Conservation (phyloP, 345 rosid species). For the Eucalyptus dawsonii region DNA sequence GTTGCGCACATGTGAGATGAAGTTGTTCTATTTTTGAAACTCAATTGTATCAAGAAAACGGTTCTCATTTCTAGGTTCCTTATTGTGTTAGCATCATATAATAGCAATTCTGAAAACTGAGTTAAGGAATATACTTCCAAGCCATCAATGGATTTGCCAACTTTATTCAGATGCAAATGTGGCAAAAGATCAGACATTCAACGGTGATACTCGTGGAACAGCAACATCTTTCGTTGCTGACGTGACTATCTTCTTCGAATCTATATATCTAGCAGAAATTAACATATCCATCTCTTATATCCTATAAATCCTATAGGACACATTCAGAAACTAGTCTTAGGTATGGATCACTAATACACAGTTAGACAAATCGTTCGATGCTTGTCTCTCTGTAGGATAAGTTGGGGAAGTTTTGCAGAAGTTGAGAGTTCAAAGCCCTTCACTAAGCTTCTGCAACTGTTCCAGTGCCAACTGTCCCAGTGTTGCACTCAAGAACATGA, state of each 20-base stretch:
- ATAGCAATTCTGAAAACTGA: not conserved
- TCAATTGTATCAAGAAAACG: not conserved
- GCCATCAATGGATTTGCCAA: not conserved
- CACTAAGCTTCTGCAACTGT: no score
- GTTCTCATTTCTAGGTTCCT: not conserved
- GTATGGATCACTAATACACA: no score
- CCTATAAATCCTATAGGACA: no score
- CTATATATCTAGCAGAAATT: not conserved
- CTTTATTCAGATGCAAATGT: not conserved
- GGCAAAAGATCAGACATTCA: not conserved
- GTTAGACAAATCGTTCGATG: no score
- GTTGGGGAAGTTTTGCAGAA: not conserved
- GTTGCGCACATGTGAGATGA: not conserved
- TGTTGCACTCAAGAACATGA: not conserved
- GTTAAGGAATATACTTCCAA: not conserved
- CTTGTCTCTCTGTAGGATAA: no score
- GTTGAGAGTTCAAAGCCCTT: not conserved
- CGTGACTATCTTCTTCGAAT: not conserved
- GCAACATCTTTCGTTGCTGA: not conserved
- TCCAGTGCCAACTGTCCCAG: no score
- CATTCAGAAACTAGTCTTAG: no score
- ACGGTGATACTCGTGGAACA: not conserved
- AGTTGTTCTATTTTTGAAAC: not conserved
- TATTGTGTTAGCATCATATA: not conserved
- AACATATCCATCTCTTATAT: no score